Percentiles rank a stretch among this genome's conserved stretches.
phyloP scores from a whole-genome alignment of 2,329 filamentous ascomycete species.

The Sclerotinia trifoliorum region DNA sequence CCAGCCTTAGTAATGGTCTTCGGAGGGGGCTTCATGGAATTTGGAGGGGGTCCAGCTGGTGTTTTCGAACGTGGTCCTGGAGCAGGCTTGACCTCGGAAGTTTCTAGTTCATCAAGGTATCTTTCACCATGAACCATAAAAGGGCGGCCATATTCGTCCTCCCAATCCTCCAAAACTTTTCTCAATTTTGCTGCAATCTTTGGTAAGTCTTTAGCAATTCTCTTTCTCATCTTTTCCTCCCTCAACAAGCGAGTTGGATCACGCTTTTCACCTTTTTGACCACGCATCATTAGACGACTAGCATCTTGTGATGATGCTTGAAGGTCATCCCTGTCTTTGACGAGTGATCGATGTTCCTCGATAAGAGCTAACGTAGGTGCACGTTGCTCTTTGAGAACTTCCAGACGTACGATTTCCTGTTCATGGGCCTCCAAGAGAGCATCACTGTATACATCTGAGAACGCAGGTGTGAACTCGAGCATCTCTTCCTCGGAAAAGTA shows the following conservation, averaged over 20 bases:
- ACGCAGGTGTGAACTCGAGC: constrained; percentile 95
- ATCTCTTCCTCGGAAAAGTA: constrained; percentile 98
- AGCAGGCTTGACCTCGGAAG: constrained; percentile 55
- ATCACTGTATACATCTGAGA: constrained; percentile 96
- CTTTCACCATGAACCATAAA: constrained; percentile 91
- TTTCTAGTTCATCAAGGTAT: constrained; percentile 83
- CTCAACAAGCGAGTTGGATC: constrained; percentile 91
- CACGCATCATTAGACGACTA: constrained; percentile 85
- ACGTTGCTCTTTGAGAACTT: constrained; percentile 81
- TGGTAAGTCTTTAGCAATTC: constrained; percentile 91
- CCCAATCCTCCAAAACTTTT: constrained; percentile 80
- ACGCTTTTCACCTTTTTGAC: constrained; percentile 88
- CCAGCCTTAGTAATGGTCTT: constrained; percentile 30
- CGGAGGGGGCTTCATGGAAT: constrained; percentile 38
- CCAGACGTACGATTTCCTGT: constrained; percentile 79
- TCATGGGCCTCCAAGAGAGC: constrained; percentile 93
- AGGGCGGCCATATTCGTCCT: constrained; percentile 88
- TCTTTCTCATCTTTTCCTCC: constrained; percentile 98
- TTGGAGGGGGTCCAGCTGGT: constrained; percentile 60
- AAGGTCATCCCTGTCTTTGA: constrained; percentile 84
- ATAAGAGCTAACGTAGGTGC: constrained; percentile 79
- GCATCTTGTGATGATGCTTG: constrained; percentile 92
- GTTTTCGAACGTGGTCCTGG: constrained; percentile 72
- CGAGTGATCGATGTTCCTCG: constrained; percentile 76
- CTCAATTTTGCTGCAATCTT: constrained; percentile 84